Evolutionary conservation across 1,284 basidiomycete genomes (phyloP), one percentile per base, ranked within the genome.

Genomic region (Marasmius sp.): DNA sequence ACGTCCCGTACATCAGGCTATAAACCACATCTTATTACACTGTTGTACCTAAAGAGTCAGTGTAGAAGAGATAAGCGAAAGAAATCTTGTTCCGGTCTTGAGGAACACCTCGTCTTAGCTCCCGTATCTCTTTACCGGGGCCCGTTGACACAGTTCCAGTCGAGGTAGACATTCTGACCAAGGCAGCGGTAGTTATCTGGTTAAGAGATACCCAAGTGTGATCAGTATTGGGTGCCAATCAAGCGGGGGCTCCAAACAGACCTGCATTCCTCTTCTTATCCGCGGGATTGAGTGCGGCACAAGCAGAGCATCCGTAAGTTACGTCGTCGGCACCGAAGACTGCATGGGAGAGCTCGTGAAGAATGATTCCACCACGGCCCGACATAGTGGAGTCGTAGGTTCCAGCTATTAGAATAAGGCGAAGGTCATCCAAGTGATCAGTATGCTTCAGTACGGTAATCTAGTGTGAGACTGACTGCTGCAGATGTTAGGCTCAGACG

Each of bases 321-420:
- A 64, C 56, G 45, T 66, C 65, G 41, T 8, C 27, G 8, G 65
- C 57, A 10, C 63, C 63, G 45, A 51, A 27, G 39, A 60, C 61
- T 7, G 65, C 65, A 38, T 66, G 65, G 6, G 65, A 61, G 38
- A 66, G 63, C 50, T 66, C 65, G 52, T 66, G 65, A 39, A 66
- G 58, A 4, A 66, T 50, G 22, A 66, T 61, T 34, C 65, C 65
- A 22, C 65, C 65, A 12, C 55, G 27, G 59, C 65, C 64, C 1
- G 62, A 64, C 41, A 56, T 59, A 7, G 62, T 59, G 14, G 45
- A 34, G 37, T 64, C 63, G 37, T 54, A 64, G 16, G 49, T 57
- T 16, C 51, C 27, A 6, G 52, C 60, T 66, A 41, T 18, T 51
- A 2, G 16, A 8, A 22, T 22, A 11, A 38, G 14, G 6, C n/a